These are phyloP conservation scores for Hibiscus trionum DNA, from an alignment of 345 rosid species.

Conservation along the genomic window DNA sequence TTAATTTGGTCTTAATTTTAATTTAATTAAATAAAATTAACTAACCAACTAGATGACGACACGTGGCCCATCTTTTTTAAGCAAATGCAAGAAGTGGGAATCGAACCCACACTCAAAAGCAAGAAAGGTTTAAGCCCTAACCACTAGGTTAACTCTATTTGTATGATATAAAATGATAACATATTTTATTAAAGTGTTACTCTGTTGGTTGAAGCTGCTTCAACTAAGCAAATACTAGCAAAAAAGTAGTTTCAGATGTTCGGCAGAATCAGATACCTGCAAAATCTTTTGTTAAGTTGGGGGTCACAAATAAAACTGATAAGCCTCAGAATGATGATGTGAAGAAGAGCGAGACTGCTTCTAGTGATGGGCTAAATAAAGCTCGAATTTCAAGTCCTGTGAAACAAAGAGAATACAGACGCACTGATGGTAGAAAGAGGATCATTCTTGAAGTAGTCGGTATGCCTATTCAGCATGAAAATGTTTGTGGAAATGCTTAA, in stretches of 20 bases:
- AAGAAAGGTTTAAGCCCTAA: too few species aligned
- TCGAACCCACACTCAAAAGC: too few species aligned
- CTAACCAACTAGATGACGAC: too few species aligned
- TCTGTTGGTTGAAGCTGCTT: slow-evolving; percentile 72
- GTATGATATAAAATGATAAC: too few species aligned
- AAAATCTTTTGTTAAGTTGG: slow-evolving; percentile 51
- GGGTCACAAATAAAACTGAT: slow-evolving; percentile 33
- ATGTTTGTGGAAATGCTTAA: slow-evolving; percentile 27
- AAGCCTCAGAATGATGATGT: slow-evolving; percentile 48
- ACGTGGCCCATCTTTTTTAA: too few species aligned
- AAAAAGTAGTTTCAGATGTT: slow-evolving; percentile 50
- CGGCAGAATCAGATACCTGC: slow-evolving; percentile 42
- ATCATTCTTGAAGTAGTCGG: slow-evolving; percentile 98
- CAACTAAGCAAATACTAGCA: slow-evolving; percentile 54
- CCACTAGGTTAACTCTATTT: too few species aligned
- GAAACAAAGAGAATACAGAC: slow-evolving; percentile 83
- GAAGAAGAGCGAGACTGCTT: slow-evolving; percentile 34
- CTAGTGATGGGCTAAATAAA: slow-evolving; percentile 53
- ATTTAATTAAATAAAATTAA: too few species aligned
- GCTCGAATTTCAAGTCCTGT: slow-evolving; percentile 67
- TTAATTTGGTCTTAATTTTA: too few species aligned
- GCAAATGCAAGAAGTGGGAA: too few species aligned
- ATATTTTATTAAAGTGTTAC: too few species aligned
- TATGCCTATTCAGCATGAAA: slow-evolving; percentile 50
- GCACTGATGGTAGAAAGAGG: slow-evolving; percentile 95